Conservation (phyloP, 208 protist species). For the Novymonas esmeraldas region DNA sequence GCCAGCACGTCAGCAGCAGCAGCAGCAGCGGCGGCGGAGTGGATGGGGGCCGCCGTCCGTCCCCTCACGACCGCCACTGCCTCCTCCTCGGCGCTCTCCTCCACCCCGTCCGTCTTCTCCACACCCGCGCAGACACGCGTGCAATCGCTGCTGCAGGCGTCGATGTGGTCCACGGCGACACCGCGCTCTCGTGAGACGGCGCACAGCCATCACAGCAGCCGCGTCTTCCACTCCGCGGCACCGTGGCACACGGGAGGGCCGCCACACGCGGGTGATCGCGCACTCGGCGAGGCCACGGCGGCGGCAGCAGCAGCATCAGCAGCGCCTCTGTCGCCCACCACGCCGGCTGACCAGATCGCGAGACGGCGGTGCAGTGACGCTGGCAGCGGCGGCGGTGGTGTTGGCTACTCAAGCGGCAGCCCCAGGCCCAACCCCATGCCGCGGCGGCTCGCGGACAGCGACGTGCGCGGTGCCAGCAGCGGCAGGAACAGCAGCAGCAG, state of each 20-base stretch:
- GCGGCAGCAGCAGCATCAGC: too few relatives aligned
- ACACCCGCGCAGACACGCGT: slow-evolving; percentile 24
- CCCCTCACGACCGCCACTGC: background rate
- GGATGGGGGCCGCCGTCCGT: background rate
- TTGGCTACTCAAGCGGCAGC: too few relatives aligned
- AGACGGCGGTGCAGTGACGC: too few relatives aligned
- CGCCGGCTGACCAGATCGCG: too few relatives aligned
- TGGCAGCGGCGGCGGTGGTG: too few relatives aligned
- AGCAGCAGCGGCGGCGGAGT: background rate
- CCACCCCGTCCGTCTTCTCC: slow-evolving; percentile 21
- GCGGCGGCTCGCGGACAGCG: too few relatives aligned
- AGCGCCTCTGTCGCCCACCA: too few relatives aligned
- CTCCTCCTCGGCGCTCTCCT: background rate
- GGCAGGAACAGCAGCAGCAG: slow-evolving; percentile 5
- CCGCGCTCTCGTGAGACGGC: background rate
- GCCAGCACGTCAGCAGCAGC: background rate
- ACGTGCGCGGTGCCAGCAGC: background rate
- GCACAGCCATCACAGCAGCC: background rate
- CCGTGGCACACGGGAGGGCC: too few relatives aligned
- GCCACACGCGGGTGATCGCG: too few relatives aligned
- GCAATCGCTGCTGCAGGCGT: slow-evolving; percentile 27
- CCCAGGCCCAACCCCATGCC: too few relatives aligned
- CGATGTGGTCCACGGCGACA: slow-evolving; percentile 17
- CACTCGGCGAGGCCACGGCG: too few relatives aligned
- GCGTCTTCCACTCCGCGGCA: background rate